Conservation (phyloP, 805 yeast species). For the Yarrowia sp. region DNA sequence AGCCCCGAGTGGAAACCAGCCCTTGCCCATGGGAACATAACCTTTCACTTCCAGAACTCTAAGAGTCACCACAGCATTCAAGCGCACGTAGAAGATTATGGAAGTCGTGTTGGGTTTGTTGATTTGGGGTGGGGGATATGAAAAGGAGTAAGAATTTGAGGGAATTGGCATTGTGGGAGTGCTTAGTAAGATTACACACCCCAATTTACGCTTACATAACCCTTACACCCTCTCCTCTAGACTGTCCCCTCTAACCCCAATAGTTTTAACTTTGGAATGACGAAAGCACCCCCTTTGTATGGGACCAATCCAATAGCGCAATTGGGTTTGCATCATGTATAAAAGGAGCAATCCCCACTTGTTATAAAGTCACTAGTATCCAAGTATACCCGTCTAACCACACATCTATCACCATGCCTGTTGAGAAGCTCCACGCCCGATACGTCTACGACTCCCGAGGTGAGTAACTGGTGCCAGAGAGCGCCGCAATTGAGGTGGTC, state of each 20-base stretch:
- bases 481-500: neutral
- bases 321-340: slow-evolving; percentile 18
- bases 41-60: slow-evolving; percentile 15
- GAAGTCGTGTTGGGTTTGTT: neutral
- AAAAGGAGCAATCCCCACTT: slow-evolving; percentile 21
- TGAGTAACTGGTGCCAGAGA: slow-evolving; percentile 31
- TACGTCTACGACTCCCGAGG: slow-evolving; percentile 99
- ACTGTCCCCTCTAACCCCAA: neutral
- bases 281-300: slow-evolving; percentile 11
- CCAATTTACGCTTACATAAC: neutral
- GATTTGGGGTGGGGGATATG: neutral
- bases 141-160: too few species aligned
- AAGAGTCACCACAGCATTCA: slow-evolving; percentile 2
- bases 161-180: neutral
- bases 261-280: neutral
- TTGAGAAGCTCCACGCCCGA: slow-evolving; percentile 86
- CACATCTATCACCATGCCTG: slow-evolving; percentile 55
- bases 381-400: slow-evolving; percentile 22
- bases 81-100: slow-evolving; percentile 21
- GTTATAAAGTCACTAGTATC: slow-evolving; percentile 4
- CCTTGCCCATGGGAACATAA: slow-evolving; percentile 6
- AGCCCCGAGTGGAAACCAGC: neutral
- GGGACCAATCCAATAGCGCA: slow-evolving; percentile 22
- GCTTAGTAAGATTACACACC: neutral
- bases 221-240: neutral